Conservation (phyloP, 2,329 filamentous ascomycete species). For the Diaporthe ilicicola region DNA sequence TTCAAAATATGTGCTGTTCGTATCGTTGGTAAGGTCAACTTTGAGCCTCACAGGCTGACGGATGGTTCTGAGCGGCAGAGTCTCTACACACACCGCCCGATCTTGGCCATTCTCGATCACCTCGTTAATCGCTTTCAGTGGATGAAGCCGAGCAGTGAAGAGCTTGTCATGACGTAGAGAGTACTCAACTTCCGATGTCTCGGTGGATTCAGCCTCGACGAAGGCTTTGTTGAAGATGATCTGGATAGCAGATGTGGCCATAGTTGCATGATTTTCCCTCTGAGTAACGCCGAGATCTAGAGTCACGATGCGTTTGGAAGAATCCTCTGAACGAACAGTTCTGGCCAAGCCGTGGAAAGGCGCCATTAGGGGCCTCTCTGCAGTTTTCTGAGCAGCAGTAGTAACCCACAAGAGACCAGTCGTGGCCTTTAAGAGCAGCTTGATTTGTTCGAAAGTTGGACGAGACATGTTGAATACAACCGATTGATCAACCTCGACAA, state of each 20-base stretch:
- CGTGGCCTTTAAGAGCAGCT: slow-evolving; percentile 47
- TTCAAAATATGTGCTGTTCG: slow-evolving; percentile 35
- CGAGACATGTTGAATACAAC: slow-evolving; percentile 51
- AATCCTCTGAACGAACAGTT: slow-evolving; percentile 59
- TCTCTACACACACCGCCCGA: slow-evolving; percentile 4
- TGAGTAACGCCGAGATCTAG: slow-evolving; percentile 48
- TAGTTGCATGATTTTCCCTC: not conserved
- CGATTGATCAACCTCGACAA: slow-evolving; percentile 52
- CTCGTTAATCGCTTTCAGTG: slow-evolving; percentile 50
- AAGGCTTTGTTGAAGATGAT: slow-evolving; percentile 40
- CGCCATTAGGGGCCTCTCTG: slow-evolving; percentile 46
- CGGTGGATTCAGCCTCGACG: slow-evolving; percentile 31
- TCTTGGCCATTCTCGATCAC: slow-evolving; percentile 49
- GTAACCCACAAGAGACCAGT: slow-evolving; percentile 59
- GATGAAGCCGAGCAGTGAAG: slow-evolving; percentile 55
- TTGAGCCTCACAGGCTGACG: slow-evolving; percentile 35
- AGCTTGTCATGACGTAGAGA: slow-evolving; percentile 48
- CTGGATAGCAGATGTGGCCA: not conserved
- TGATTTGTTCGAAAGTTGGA: slow-evolving; percentile 50
- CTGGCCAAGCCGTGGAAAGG: slow-evolving; percentile 56
- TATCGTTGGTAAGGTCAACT: slow-evolving; percentile 14
- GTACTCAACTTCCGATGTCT: slow-evolving; percentile 52
- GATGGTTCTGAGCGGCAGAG: not conserved
- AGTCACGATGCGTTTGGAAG: slow-evolving; percentile 51
- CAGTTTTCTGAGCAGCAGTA: slow-evolving; percentile 48